Evolutionary conservation across 2,329 filamentous ascomycete species (phyloP).

Genomic region (Beauveria medogensis): DNA sequence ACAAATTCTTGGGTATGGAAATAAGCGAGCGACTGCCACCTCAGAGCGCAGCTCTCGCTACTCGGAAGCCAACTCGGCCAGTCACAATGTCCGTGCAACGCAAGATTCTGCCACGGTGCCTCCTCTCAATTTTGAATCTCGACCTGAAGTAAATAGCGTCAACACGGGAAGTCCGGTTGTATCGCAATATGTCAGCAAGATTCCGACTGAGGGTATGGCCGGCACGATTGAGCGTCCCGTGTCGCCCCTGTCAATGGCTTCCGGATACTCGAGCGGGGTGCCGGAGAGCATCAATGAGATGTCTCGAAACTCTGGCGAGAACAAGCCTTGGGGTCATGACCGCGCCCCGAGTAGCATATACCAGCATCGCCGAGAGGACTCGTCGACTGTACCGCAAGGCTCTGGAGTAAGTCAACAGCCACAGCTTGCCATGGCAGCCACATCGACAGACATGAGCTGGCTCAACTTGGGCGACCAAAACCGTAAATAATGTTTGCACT

Average conservation of each 20-base stretch:
- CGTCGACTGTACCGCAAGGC: conserved; percentile 24
- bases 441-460: conserved; percentile 69
- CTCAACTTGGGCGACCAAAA: conserved; percentile 55
- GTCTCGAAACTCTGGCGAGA: conserved; percentile 38
- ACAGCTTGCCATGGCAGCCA: conserved; percentile 41
- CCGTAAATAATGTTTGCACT: conserved; percentile 16
- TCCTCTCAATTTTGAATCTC: conserved; percentile 58
- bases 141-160: conserved; percentile 57
- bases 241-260: conserved; percentile 39
- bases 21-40: conserved; percentile 41
- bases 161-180: conserved; percentile 63
- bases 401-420: conserved; percentile 38
- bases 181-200: conserved; percentile 45
- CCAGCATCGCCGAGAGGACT: conserved; percentile 32
- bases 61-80: conserved; percentile 30
- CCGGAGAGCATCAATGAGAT: conserved; percentile 54
- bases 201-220: conserved; percentile 49
- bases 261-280: conserved; percentile 56
- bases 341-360: conserved; percentile 47
- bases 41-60: conserved; percentile 52
- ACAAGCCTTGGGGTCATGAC: conserved; percentile 41
- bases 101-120: conserved; percentile 63
- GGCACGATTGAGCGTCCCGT: conserved; percentile 52
- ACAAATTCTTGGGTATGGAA: conserved; percentile 55
- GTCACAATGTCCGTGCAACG: conserved; percentile 39